phyloP scores from a whole-genome alignment of 148 eudicot species.

The Fagopyrum homotropicum region DNA sequence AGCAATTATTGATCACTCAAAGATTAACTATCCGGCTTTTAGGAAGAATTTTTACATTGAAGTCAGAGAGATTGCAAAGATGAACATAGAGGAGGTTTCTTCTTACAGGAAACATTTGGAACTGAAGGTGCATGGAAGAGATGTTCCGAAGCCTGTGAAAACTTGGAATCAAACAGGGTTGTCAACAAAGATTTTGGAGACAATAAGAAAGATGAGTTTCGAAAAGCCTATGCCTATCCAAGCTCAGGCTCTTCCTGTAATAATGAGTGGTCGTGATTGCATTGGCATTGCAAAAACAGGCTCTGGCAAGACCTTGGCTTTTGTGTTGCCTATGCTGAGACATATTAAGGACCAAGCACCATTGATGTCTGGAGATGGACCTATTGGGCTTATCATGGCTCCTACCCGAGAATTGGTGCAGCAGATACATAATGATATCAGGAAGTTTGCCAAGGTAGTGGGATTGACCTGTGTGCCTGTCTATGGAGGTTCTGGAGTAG shows the following conservation, averaged over 20 bases:
- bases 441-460: constrained; percentile 60
- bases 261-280: constrained; percentile 87
- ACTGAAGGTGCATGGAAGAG: constrained; percentile 74
- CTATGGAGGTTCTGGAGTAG: constrained; percentile 81
- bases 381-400: constrained; percentile 80
- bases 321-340: constrained; percentile 80
- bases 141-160: constrained; percentile 70
- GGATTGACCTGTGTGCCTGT: constrained; percentile 76
- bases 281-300: constrained; percentile 86
- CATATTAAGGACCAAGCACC: constrained; percentile 82
- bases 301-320: constrained; percentile 78
- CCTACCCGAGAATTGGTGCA: constrained; percentile 86
- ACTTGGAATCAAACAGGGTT: constrained; percentile 82
- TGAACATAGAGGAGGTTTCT: constrained; percentile 60
- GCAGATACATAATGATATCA: constrained; percentile 73
- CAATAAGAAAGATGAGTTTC: constrained; percentile 56
- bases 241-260: constrained; percentile 71
- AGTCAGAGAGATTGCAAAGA: constrained; percentile 62
- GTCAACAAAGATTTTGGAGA: constrained; percentile 57
- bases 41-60: constrained; percentile 73
- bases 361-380: constrained; percentile 75
- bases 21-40: constrained; percentile 53
- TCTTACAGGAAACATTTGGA: constrained; percentile 57
- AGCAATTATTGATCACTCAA: constrained; percentile 77
- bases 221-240: constrained; percentile 89